Percentiles rank a stretch among this genome's conserved stretches.
phyloP scores from a whole-genome alignment of 495 filamentous ascomycete genomes.

The Penicillium canescens region DNA sequence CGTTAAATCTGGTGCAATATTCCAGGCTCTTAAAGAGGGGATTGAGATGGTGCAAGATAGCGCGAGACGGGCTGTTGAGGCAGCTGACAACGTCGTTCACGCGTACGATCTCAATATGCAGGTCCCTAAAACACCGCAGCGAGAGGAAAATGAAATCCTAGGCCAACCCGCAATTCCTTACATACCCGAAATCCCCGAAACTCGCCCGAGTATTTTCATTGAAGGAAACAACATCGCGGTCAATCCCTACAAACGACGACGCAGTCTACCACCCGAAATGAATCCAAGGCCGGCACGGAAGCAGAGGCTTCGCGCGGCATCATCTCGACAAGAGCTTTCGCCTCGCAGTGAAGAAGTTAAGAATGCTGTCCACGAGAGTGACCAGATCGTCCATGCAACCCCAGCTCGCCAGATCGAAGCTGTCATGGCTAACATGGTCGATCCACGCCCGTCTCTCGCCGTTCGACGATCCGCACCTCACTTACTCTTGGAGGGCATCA shows the following conservation, averaged over 20 bases:
- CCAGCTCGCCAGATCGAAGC: constrained; percentile 43
- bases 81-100: constrained; percentile 82
- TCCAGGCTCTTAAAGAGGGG: constrained; percentile 66
- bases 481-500: constrained; percentile 46
- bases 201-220: constrained; percentile 41
- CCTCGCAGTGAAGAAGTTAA: constrained; percentile 52
- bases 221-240: constrained; percentile 47
- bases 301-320: constrained; percentile 37
- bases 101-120: constrained; percentile 88
- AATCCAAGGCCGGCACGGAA: constrained; percentile 33
- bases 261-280: constrained; percentile 44
- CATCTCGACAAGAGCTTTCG: constrained; percentile 42
- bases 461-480: constrained; percentile 44
- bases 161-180: constrained; percentile 19
- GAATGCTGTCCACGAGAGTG: constrained; percentile 51
- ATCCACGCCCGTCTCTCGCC: constrained; percentile 42
- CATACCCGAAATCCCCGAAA: constrained; percentile 16
- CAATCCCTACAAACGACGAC: constrained; percentile 51
- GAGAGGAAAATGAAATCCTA: constrained; percentile 38
- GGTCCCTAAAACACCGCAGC: constrained; percentile 61
- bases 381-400: constrained; percentile 44
- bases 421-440: constrained; percentile 42
- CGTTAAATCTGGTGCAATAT: constrained; percentile 51
- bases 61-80: constrained; percentile 75
- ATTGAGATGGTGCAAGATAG: constrained; percentile 84